Evolutionary conservation across 257 asterid species (phyloP), one percentile per base, ranked within the genome.

Genomic region (Solanum medicagineum): DNA sequence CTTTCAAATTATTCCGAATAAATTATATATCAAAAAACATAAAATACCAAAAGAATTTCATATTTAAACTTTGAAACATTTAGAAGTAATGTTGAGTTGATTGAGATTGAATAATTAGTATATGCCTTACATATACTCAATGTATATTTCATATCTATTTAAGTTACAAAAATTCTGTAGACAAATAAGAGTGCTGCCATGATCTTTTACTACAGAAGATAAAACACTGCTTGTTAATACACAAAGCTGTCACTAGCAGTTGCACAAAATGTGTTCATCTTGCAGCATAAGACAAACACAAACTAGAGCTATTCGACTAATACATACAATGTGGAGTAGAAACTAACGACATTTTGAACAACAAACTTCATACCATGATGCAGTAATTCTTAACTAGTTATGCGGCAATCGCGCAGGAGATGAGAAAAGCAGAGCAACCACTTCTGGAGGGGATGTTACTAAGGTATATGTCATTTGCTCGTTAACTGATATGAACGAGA

Each of bases 401-500:
- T 16, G 36, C 3, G 36, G 36, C 36, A 32, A 32, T 32, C 36
- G 3, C 36, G 4, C 36, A 79, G 4, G 11, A 17, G 4, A 53
- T 4, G 10, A 44, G 10, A 42, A 1, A 51, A 24, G 63, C 10
- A 77, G 83, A 0, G 5, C 22, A 51, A 79, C 56, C 55, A 56
- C 84, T 81, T 81, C 87, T 63, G 2, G 80, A 57, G 68, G 14
- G 29, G 90, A 90, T 2, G 89, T 88, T 81, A 86, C 44, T 11
- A 20, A 17, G 47, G 75, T 54, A 84, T 75, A 84, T 51, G 86
- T 69, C 88, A 53, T 74, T 87, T 59, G 73, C 73, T 55, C 85
- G 62, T 63, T 87, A 86, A 80, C 81, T 15, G 56, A 26, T 16
- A 77, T 26, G 83, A 79, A 79, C 40, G 14, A 77, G 65, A 77